Percentiles rank a stretch among this genome's conserved stretches.
These are phyloP conservation scores for Rhodotorula babjevae DNA, from an alignment of 768 basidiomycete species.

Conservation along the genomic window DNA sequence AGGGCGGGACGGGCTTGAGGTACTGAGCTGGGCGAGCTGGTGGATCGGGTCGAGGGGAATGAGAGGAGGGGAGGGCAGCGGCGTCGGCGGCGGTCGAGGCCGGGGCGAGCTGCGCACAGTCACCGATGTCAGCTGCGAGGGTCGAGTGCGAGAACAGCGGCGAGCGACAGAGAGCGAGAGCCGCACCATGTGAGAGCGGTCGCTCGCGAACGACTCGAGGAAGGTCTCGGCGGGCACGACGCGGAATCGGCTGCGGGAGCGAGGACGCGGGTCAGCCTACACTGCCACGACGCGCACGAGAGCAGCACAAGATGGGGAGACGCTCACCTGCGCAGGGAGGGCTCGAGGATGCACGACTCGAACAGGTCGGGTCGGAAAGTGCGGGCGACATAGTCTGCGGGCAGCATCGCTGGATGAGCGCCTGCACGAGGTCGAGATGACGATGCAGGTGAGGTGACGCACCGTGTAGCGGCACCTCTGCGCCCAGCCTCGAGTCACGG, in stretches of 20 bases:
- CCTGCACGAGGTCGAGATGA: accelerated
- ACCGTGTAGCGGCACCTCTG: neutral
- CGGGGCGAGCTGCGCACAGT: neutral
- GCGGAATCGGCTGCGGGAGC: conserved; percentile 27
- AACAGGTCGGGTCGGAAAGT: conserved; percentile 31
- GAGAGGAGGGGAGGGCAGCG: no score
- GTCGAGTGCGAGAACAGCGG: no score
- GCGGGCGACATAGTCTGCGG: conserved; percentile 19
- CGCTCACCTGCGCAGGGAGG: conserved; percentile 8
- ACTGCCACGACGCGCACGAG: neutral
- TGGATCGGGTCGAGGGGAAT: neutral
- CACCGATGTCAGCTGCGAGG: neutral
- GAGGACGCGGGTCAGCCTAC: neutral
- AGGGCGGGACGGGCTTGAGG: conserved; percentile 12
- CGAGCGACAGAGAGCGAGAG: no score
- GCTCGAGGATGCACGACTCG: neutral
- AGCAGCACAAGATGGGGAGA: no score
- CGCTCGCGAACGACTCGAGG: conserved; percentile 33
- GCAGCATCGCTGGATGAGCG: neutral
- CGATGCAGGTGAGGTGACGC: neutral
- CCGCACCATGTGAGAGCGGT: conserved; percentile 36
- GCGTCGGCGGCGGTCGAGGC: neutral
- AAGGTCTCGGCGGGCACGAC: conserved; percentile 18
- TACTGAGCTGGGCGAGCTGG: neutral
- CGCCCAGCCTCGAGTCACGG: conserved; percentile 23